Base-by-base conservation (phyloP, 345 rosid genomes). In the Sonneratia alba region DNA sequence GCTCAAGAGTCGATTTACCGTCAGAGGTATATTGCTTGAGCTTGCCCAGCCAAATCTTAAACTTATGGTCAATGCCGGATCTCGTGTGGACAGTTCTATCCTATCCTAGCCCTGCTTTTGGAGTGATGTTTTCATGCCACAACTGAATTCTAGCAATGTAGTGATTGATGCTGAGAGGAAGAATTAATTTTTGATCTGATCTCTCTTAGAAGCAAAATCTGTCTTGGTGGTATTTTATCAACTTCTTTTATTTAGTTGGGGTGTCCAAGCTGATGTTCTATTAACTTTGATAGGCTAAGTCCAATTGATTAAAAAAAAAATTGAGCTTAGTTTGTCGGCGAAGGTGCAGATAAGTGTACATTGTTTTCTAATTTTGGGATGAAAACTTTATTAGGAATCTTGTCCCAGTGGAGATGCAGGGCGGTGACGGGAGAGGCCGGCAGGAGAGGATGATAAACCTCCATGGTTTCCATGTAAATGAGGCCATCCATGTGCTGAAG, bases 1-100 rank as follows among this genome's bases (percentile, higher is more conserved):
- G 99, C 98, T 43, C 97, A 92, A 74, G 98, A 95, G 68, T 88
- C 98, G 69, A 92, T 92, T 73, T 95, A 87, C 77, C 97, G 90
- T 70, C 91, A 86, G 76, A 92, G 99, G 97, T 95, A 84, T 77
- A 92, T 81, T 61, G 55, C 70, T 49, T 74, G 13, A 6, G 7
- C 65, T 19, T 55, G 10, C 36, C 4, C 6, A 22, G 65, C 10
- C 27, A 59, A 13, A 32, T 22, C 6, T 7, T 55, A 59, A 59
- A 12, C 55, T 59, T 59, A 6, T 1, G 36, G 36, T n/a, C 22
- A 59, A 24, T 24, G 36, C 36, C 65, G 8, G 14, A 9, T 59
- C 64, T 19, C 32, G 0, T 22, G 34, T 22, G 36, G 65, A 59
- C 36, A 27, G 0, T 8, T 59, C 3, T 59, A 27, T 59, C 65